These are phyloP conservation scores for Cladobotryum protrusum DNA, from an alignment of 2,329 filamentous ascomycete species.

Conservation along the genomic window DNA sequence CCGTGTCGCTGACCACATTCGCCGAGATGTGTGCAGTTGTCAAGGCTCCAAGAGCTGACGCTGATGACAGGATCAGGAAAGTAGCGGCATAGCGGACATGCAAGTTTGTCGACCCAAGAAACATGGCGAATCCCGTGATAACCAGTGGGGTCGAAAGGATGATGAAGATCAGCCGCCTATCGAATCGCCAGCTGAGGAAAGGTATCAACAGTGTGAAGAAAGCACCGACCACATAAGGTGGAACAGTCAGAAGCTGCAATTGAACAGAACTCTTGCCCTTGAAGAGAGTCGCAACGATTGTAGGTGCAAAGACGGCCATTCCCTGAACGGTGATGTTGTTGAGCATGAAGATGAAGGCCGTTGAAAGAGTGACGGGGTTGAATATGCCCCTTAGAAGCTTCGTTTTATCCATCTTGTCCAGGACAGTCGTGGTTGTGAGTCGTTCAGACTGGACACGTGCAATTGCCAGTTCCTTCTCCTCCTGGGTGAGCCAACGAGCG, in stretches of 20 bases:
- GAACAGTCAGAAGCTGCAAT: constrained; percentile 65
- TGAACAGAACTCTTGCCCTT: constrained; percentile 47
- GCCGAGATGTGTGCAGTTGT: constrained; percentile 62
- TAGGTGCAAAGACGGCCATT: constrained; percentile 62
- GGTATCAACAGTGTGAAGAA: constrained; percentile 60
- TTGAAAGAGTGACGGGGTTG: constrained; percentile 54
- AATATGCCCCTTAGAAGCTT: constrained; percentile 58
- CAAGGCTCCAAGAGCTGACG: constrained; percentile 58
- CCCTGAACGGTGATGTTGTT: constrained; percentile 68
- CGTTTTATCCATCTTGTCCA: constrained; percentile 54
- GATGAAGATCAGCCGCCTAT: constrained; percentile 56
- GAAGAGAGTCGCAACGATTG: constrained; percentile 64
- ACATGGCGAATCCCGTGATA: constrained; percentile 66
- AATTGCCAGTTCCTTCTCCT: constrained; percentile 61
- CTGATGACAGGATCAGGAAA: constrained; percentile 60
- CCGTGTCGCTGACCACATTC: constrained; percentile 66
- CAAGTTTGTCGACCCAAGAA: constrained; percentile 48
- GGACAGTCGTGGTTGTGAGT: constrained; percentile 53
- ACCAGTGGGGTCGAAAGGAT: constrained; percentile 54
- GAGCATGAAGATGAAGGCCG: constrained; percentile 54
- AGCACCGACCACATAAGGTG: constrained; percentile 62
- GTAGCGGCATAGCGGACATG: constrained; percentile 61
- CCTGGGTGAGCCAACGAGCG: constrained; percentile 57
- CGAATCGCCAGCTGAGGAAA: constrained; percentile 53
- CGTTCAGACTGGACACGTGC: constrained; percentile 64